A percentile compares a stretch with the other conserved stretches of the same genome.
Conservation (phyloP, 1,284 basidiomycete species). For the Trichosporon sp. region DNA sequence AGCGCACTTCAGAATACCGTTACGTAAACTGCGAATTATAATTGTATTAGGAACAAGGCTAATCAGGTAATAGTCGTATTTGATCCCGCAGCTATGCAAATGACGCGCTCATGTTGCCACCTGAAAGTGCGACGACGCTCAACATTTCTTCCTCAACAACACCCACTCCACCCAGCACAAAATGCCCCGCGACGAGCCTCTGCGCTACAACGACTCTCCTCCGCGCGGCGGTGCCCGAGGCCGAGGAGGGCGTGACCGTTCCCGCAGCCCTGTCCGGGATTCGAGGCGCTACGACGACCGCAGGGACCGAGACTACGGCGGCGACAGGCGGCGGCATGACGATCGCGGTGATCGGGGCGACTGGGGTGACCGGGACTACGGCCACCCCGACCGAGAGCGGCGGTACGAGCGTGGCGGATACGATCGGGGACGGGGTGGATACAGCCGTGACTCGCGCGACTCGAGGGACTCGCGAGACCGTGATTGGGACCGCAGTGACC, state of each 20-base stretch:
- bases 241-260: conserved; percentile 22
- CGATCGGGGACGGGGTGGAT: conserved; percentile 7
- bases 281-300: neutral
- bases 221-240: conserved; percentile 1
- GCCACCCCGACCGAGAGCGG: conserved; percentile 53
- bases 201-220: conserved; percentile 11
- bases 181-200: conserved; percentile 1
- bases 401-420: conserved; percentile 43
- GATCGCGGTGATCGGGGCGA: conserved; percentile 13
- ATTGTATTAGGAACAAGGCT: neutral
- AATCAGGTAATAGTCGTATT: neutral
- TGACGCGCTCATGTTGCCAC: conserved; percentile 14
- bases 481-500: conserved; percentile 28
- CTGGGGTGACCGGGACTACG: conserved; percentile 6
- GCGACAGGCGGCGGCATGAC: conserved; percentile 21
- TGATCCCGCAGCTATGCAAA: neutral
- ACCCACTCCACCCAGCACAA: neutral
- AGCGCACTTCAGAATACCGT: neutral
- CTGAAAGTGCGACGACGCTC: neutral
- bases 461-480: conserved; percentile 13
- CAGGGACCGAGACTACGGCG: conserved; percentile 4
- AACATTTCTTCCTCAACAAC: conserved; percentile 24
- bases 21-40: neutral
- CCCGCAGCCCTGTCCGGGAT: conserved; percentile 10
- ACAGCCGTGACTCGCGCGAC: conserved; percentile 17